Base-by-base conservation (phyloP, 192 early-diverging fungal species). In the Linnemannia hyalina region DNA sequence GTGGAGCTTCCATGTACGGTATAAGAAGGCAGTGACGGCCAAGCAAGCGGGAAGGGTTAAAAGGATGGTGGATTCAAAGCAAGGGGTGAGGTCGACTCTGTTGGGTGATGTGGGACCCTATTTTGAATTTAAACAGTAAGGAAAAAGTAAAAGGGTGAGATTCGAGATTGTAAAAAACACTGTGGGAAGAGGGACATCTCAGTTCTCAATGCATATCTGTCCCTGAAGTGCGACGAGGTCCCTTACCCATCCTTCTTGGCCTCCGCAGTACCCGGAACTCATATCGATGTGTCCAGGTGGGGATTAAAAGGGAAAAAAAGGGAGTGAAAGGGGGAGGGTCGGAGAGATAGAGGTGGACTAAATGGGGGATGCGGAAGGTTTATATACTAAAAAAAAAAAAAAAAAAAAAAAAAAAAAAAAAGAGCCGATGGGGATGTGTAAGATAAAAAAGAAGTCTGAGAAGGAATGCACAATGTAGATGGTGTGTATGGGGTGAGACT, bases 171-270 rank as follows among this genome's bases (percentile, higher is more conserved):
- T 9, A 46, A 46, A 7, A 0, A 4, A 41, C 4, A 7, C 6
- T 35, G 9, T n/a, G 8, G 36, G 20, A 44, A 42, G 26, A n/a
- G 26, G n/a, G 2, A 4, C 1, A 8, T 73, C 0, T 52, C 42
- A 11, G 26, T 11, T 11, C 22, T 2, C 8, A 36, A 73, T 36
- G 18, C 10, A 38, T 52, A 20, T 52, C 3, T 20, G 18, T 52
- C 35, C 7, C 44, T 47, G 29, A 35, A 3, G 16, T 20, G 23
- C 18, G 18, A 35, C 4, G 32, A 23, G 32, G 1, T 54, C n/a
- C 29, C 74, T 76, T 82, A 82, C 81, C 81, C 81, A 82, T 63
- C 81, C 81, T 40, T 82, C 81, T 42, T 35, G 75, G 26, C 77
- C 70, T n/a, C 70, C 32, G 54, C 81, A 82, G 49, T 82, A 82